Percentiles rank a stretch among this genome's conserved stretches.
These are phyloP conservation scores for Hyaloscypha finlandica DNA, from an alignment of 495 filamentous ascomycete genomes.

Conservation along the genomic window DNA sequence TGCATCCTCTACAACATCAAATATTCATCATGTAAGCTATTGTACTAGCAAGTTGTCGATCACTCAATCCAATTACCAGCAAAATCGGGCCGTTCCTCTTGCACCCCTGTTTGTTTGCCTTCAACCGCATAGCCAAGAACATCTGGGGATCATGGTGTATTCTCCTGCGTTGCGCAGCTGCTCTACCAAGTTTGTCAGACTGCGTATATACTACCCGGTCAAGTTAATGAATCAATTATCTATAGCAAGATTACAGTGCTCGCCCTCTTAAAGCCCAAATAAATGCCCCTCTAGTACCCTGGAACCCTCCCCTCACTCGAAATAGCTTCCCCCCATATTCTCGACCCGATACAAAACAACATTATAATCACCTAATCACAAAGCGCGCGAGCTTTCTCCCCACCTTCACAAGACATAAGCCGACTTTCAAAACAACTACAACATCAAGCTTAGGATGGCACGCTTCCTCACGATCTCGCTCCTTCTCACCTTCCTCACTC, in stretches of 20 bases:
- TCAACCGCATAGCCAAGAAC: background rate
- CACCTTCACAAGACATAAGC: background rate
- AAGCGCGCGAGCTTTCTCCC: background rate
- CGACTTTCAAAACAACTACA: background rate
- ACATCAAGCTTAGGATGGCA: background rate
- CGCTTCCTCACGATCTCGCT: background rate
- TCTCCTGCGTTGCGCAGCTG: background rate
- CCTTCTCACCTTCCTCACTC: constrained; percentile 6
- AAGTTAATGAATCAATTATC: background rate
- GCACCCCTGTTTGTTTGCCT: background rate
- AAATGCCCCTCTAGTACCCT: background rate
- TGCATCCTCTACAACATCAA: background rate
- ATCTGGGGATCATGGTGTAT: background rate
- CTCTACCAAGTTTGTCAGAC: background rate
- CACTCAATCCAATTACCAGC: background rate
- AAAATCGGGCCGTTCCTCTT: background rate
- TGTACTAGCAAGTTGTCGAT: background rate
- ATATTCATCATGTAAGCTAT: background rate
- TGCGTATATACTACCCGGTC: background rate
- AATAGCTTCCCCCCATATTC: background rate
- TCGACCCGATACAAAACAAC: background rate
- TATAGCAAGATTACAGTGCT: background rate
- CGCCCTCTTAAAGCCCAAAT: background rate
- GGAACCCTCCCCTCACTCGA: background rate
- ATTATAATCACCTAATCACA: background rate